These are phyloP conservation scores for Beverwykella pulmonaria DNA, from an alignment of 495 filamentous ascomycete species.

Conservation along the genomic window DNA sequence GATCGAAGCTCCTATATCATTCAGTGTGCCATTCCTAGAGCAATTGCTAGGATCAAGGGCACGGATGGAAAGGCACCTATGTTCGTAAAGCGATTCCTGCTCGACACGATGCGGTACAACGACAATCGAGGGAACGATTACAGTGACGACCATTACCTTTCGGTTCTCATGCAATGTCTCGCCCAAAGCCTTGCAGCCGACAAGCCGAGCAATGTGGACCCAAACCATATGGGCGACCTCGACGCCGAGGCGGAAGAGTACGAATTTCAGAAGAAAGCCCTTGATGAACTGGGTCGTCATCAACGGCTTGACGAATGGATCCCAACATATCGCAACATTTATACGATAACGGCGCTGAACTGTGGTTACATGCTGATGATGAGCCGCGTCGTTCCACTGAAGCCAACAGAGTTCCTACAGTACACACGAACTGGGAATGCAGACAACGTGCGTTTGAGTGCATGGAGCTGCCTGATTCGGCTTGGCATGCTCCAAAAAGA, in stretches of 20 bases:
- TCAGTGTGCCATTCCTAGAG: slow-evolving; percentile 75
- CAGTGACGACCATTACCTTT: slow-evolving; percentile 86
- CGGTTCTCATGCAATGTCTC: slow-evolving; percentile 76
- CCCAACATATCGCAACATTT: slow-evolving; percentile 86
- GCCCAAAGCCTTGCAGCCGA: slow-evolving; percentile 64
- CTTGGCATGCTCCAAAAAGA: slow-evolving; percentile 69
- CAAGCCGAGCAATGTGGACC: slow-evolving; percentile 50
- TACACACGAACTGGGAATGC: slow-evolving; percentile 78
- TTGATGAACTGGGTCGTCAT: slow-evolving; percentile 87
- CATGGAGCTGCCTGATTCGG: slow-evolving; percentile 79
- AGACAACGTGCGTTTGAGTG: slow-evolving; percentile 78
- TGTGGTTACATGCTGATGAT: slow-evolving; percentile 75
- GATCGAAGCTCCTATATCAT: slow-evolving; percentile 80
- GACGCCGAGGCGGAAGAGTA: slow-evolving; percentile 49
- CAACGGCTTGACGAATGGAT: slow-evolving; percentile 94
- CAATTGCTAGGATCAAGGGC: slow-evolving; percentile 78
- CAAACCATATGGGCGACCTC: slow-evolving; percentile 62
- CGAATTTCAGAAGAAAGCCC: slow-evolving; percentile 66
- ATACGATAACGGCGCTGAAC: slow-evolving; percentile 78
- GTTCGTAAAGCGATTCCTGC: slow-evolving; percentile 73
- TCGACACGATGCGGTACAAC: slow-evolving; percentile 87
- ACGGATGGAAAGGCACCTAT: slow-evolving; percentile 73
- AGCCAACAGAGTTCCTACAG: slow-evolving; percentile 70
- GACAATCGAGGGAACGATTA: slow-evolving; percentile 87
- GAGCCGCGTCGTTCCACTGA: slow-evolving; percentile 63